Evolutionary conservation across 1,284 basidiomycete genomes (phyloP).

Genomic region (Ceratobasidium sp.): DNA sequence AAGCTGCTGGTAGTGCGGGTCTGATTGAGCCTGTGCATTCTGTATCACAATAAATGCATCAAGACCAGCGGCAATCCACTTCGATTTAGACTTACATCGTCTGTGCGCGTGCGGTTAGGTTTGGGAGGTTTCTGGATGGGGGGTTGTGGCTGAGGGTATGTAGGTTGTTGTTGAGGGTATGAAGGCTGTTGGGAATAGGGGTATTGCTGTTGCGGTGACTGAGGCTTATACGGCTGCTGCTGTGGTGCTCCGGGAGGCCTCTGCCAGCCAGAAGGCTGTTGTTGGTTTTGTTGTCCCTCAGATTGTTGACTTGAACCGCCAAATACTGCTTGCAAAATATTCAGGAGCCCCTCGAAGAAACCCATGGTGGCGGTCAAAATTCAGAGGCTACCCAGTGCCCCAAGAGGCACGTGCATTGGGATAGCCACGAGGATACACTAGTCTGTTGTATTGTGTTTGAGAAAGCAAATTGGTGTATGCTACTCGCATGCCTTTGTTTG

Average conservation of each 20-base stretch:
- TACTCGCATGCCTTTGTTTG: too few relatives aligned
- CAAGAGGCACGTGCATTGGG: too few relatives aligned
- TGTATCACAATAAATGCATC: slow-evolving; percentile 50
- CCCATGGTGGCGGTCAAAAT: slow-evolving; percentile 24
- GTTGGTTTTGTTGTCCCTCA: slow-evolving; percentile 28
- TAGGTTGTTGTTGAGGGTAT: too few relatives aligned
- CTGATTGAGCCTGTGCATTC: slow-evolving; percentile 71
- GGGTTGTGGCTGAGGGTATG: slow-evolving; percentile 4
- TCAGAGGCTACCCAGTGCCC: too few relatives aligned
- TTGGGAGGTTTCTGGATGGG: slow-evolving; percentile 19
- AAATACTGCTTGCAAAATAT: slow-evolving; percentile 26
- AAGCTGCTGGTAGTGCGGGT: slow-evolving; percentile 71
- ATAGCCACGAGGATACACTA: too few relatives aligned
- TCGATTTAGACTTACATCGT: slow-evolving; percentile 39
- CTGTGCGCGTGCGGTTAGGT: slow-evolving; percentile 39
- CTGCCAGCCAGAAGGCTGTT: slow-evolving; percentile 29
- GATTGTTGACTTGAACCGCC: slow-evolving; percentile 26
- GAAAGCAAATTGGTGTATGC: too few relatives aligned
- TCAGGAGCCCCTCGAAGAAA: slow-evolving; percentile 31
- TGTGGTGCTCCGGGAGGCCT: slow-evolving; percentile 28
- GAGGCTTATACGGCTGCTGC: slow-evolving; percentile 41
- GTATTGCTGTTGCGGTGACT: slow-evolving; percentile 35
- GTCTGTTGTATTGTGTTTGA: too few relatives aligned
- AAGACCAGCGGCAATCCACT: too few relatives aligned
- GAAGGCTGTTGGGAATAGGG: too few relatives aligned